These are phyloP conservation scores for Aspergillus tubingensis DNA, from an alignment of 2,329 filamentous ascomycete species.

Conservation along the genomic window DNA sequence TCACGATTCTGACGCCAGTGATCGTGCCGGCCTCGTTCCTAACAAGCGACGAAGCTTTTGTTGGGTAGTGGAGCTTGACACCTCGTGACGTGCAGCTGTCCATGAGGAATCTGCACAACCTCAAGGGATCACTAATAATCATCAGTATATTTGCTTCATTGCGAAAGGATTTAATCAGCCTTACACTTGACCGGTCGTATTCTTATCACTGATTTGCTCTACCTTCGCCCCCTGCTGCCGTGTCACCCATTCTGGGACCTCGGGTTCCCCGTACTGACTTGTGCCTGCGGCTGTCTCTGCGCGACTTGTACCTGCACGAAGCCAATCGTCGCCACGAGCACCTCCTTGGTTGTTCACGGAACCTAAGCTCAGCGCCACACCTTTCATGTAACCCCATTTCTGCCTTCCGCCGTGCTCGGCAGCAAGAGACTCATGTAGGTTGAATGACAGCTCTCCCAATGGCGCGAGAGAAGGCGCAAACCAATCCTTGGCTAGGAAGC, in stretches of 20 bases:
- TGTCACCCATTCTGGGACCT: slow-evolving; percentile 61
- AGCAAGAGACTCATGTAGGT: slow-evolving; percentile 67
- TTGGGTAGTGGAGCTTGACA: slow-evolving; percentile 67
- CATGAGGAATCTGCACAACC: slow-evolving; percentile 67
- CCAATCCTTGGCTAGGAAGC: slow-evolving; percentile 75
- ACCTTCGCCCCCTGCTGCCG: slow-evolving; percentile 57
- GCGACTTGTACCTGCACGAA: slow-evolving; percentile 64
- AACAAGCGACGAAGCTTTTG: slow-evolving; percentile 55
- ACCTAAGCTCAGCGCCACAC: slow-evolving; percentile 61
- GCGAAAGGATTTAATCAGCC: slow-evolving; percentile 26
- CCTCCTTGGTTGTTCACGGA: slow-evolving; percentile 40
- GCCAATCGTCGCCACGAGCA: slow-evolving; percentile 63
- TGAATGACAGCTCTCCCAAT: slow-evolving; percentile 68
- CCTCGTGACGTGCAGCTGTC: slow-evolving; percentile 59
- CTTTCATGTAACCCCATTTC: slow-evolving; percentile 62
- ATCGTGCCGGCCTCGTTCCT: slow-evolving; percentile 55
- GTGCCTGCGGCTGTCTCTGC: slow-evolving; percentile 53
- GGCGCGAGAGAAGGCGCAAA: slow-evolving; percentile 59
- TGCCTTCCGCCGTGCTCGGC: slow-evolving; percentile 58
- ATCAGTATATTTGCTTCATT: background rate
- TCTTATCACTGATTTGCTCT: slow-evolving; percentile 63
- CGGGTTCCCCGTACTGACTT: slow-evolving; percentile 36
- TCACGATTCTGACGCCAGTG: slow-evolving; percentile 54
- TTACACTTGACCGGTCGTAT: slow-evolving; percentile 66
- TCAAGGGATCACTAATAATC: slow-evolving; percentile 60